Evolutionary conservation across 1,139 yeast genomes (phyloP).

Genomic region (Candida sanyaensis): DNA sequence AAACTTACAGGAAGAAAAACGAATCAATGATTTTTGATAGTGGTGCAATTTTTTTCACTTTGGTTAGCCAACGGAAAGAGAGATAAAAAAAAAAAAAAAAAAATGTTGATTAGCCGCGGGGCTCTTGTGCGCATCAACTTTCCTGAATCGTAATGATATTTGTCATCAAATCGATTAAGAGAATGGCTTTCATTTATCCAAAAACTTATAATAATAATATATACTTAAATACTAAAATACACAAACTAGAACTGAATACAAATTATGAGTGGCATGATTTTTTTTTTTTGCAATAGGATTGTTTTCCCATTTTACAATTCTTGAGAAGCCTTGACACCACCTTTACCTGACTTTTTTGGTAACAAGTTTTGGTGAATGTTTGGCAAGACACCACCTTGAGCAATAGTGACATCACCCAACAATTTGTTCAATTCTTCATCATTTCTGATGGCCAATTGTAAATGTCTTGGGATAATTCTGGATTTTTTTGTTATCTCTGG

Average conservation of each 20-base stretch:
- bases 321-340: constrained; percentile 73
- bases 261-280: background rate
- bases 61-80: no score
- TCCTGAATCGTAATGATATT: no score
- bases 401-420: constrained; percentile 62
- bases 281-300: no score
- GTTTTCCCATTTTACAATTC: constrained; percentile 43
- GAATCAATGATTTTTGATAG: background rate
- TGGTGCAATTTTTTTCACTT: constrained; percentile 5
- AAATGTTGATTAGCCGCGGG: no score
- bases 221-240: background rate
- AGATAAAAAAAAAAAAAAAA: no score
- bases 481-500: constrained; percentile 98
- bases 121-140: no score
- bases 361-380: constrained; percentile 93
- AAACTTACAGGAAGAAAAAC: background rate
- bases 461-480: constrained; percentile 98
- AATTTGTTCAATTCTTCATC: constrained; percentile 95
- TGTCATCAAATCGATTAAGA: no score
- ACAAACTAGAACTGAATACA: constrained; percentile 1
- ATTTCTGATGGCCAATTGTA: constrained; percentile 97
- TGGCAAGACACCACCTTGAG: constrained; percentile 98
- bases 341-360: constrained; percentile 87
- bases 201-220: background rate
- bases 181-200: background rate